A percentile compares a stretch with the other conserved stretches of the same genome.
Conservation (phyloP, 805 yeast genomes). For the Metschnikowia arizonensis region DNA sequence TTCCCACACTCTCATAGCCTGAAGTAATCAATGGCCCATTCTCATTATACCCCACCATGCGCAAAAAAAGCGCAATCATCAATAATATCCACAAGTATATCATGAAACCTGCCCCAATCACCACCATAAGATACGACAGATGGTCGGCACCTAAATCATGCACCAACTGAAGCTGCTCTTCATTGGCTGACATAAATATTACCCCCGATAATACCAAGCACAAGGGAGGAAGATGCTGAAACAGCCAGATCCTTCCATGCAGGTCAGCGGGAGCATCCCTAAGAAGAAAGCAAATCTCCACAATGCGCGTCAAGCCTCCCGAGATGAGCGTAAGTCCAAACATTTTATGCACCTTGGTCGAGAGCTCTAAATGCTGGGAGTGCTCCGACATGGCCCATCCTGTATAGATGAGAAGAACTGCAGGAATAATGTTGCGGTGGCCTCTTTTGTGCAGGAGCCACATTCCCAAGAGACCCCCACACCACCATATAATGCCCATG, state of each 20-base stretch:
- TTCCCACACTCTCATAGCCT: constrained; percentile 18
- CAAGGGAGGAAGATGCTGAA: constrained; percentile 86
- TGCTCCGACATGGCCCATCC: constrained; percentile 96
- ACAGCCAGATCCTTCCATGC: constrained; percentile 51
- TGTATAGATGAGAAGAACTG: constrained; percentile 75
- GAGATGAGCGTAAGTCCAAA: constrained; percentile 78
- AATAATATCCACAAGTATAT: constrained; percentile 62
- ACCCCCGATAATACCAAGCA: constrained; percentile 74
- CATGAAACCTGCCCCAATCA: constrained; percentile 69
- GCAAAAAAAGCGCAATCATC: constrained; percentile 56
- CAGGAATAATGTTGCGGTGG: constrained; percentile 57
- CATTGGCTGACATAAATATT: constrained; percentile 88
- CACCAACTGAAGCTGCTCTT: constrained; percentile 75
- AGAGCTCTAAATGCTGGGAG: constrained; percentile 65
- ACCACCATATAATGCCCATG: constrained; percentile 97
- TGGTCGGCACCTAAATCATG: constrained; percentile 77
- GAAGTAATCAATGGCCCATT: constrained; percentile 28
- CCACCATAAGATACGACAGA: constrained; percentile 71
- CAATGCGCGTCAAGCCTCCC: constrained; percentile 71
- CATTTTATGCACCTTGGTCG: constrained; percentile 83
- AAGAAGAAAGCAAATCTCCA: constrained; percentile 77
- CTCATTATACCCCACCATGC: constrained; percentile 39
- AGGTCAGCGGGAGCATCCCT: constrained; percentile 48
- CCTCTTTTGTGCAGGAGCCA: constrained; percentile 57
- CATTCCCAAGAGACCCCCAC: constrained; percentile 84